A percentile compares a stretch with the other conserved stretches of the same genome.
These are phyloP conservation scores for Thraustochytrium sp. DNA, from an alignment of 352 stramenopile genomes.

Conservation along the genomic window DNA sequence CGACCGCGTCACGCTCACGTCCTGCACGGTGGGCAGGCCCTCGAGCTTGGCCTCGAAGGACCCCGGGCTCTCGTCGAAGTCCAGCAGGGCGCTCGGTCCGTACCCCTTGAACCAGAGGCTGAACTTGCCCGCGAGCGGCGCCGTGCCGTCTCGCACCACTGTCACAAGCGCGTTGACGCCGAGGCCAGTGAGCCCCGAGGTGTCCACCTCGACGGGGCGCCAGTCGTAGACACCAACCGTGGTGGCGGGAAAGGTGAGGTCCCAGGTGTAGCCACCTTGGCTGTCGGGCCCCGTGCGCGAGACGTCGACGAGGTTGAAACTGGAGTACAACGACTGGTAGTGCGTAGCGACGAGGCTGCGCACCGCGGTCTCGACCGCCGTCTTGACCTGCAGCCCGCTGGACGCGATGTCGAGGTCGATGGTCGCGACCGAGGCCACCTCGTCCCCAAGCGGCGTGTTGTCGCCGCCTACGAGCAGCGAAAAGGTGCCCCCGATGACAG, in stretches of 20 bases:
- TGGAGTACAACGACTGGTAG: not conserved
- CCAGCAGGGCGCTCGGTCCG: not conserved
- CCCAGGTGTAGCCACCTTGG: constrained; percentile 40
- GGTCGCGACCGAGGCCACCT: constrained; percentile 29
- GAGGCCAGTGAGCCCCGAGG: not conserved
- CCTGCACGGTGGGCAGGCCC: constrained; percentile 64
- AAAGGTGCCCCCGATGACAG: constrained; percentile 5
- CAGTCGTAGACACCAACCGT: constrained; percentile 12
- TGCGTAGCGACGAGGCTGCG: not conserved
- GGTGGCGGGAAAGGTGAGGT: constrained; percentile 2
- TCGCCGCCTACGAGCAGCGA: constrained; percentile 18
- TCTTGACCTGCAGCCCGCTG: not conserved
- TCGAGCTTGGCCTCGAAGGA: constrained; percentile 69
- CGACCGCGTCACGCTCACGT: constrained; percentile 51
- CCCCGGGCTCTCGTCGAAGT: constrained; percentile 47
- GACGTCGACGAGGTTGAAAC: constrained; percentile 30
- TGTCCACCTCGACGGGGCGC: not conserved
- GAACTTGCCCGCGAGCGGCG: constrained; percentile 14
- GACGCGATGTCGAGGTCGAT: not conserved
- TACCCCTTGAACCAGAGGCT: constrained; percentile 7
- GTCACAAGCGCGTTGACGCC: not conserved
- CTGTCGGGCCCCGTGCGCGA: not conserved
- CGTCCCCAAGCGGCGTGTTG: not conserved
- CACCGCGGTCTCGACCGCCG: constrained; percentile 19
- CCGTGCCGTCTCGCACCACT: not conserved